Evolutionary conservation across 805 yeast species (phyloP), one percentile per base, ranked within the genome.

Genomic region (Candida succiphila): DNA sequence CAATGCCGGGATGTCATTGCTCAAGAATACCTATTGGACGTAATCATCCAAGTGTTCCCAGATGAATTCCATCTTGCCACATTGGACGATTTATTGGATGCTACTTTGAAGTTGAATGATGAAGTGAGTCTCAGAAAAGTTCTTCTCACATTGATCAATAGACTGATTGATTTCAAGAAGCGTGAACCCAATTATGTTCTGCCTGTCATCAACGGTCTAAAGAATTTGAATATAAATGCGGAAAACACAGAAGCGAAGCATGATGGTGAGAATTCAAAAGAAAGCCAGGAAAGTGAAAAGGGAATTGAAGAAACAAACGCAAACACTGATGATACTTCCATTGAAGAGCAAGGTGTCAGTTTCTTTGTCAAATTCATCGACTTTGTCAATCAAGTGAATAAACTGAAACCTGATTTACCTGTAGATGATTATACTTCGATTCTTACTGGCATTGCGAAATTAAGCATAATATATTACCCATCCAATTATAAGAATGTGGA

Each of bases 1-100:
- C 96, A 88, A 52, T 92, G 97, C 52, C 72, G 83, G 38, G 98
- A 92, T 52, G 78, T 76, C 20, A 67, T 92, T 38, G 96, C 97
- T 4, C 98, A 92, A 58, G 88, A 81, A 49, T 92, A 92, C 51
- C 60, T 92, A 37, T 65, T 88, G 32, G 98, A 92, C 50, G 95
- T 92, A 10, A 67, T 92, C 34, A 80, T 88, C 35, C 96, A 89
- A 52, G 94, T 88, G 2, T 92, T 92, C 61, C 96, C 97, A 1
- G 96, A 85, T 48, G 85, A 82, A 41, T 89, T 81, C 54, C 97
- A 92, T 48, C 59, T 87, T 38, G 67, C 67, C 16, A 84, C 96
- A 0, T 62, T 92, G 44, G 76, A 77, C 34, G 58, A 61, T 22
- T 74, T 83, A 42, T 64, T 92, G 43, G 68, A 67, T 21, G 75